phyloP scores from a whole-genome alignment of 257 asterid species.

The Jacaranda copaia region DNA sequence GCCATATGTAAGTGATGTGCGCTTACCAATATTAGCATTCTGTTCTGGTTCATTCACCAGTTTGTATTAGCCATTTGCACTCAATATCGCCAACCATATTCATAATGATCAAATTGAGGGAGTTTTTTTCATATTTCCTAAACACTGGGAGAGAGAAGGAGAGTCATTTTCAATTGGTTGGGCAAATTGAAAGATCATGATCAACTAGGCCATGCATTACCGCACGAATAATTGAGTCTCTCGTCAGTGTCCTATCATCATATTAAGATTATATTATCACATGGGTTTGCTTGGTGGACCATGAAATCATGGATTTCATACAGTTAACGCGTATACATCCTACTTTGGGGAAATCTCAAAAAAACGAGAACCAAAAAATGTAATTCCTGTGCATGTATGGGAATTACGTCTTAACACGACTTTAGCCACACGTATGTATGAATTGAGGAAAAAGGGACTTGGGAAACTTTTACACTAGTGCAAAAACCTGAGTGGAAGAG shows the following conservation, averaged over 20 bases:
- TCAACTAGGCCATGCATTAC: slow-evolving; percentile 30
- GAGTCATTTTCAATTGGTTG: slow-evolving; percentile 50
- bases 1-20: slow-evolving; percentile 25
- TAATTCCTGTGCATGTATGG: slow-evolving; percentile 16
- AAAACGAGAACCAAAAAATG: slow-evolving; percentile 29
- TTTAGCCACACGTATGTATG: slow-evolving; percentile 68
- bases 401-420: slow-evolving; percentile 40
- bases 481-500: slow-evolving; percentile 45
- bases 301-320: slow-evolving; percentile 44
- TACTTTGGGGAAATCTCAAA: slow-evolving; percentile 57
- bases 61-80: not conserved
- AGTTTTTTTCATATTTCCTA: not conserved
- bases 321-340: slow-evolving; percentile 17
- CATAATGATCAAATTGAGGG: slow-evolving; percentile 15
- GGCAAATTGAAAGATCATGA: slow-evolving; percentile 38
- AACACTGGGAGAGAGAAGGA: slow-evolving; percentile 8
- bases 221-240: slow-evolving; percentile 32
- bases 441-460: slow-evolving; percentile 47
- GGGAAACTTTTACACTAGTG: slow-evolving; percentile 38
- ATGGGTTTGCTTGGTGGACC: slow-evolving; percentile 48
- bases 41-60: not conserved
- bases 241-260: slow-evolving; percentile 25
- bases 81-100: slow-evolving; percentile 10
- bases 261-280: slow-evolving; percentile 38
- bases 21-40: slow-evolving; percentile 10